Base-by-base conservation (phyloP, 805 yeast species). In the Pachysolen tannophilus region DNA sequence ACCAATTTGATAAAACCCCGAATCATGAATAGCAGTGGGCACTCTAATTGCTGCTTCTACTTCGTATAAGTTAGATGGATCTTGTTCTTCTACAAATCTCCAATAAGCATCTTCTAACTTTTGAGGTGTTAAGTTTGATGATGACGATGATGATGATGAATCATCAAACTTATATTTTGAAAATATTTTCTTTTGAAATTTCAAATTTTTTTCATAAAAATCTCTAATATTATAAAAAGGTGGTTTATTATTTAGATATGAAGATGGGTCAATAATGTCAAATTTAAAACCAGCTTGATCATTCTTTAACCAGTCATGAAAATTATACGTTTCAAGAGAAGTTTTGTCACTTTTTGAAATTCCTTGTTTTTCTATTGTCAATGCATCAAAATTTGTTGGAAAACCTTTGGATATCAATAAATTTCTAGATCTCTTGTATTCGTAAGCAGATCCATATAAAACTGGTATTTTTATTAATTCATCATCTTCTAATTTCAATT, bases 211-310 rank as follows among this genome's bases (percentile, higher is more conserved):
- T 33, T 75, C 81, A 52, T 68, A 67, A 47, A 72, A 78, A 45
- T 78, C 80, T 24, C 69, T 60, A 40, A 80, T 53, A 20, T 69
- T 71, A 55, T 73, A 75, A 6, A 69, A 45, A 0, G 81, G 67
- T 0, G 80, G 67, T 28, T 49, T 55, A 20, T 56, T 52, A n/a
- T n/a, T n/a, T n/a, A n/a, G n/a, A n/a, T n/a, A n/a, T n/a, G n/a
- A n/a, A n/a, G n/a, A n/a, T n/a, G n/a, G n/a, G n/a, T n/a, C n/a
- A n/a, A n/a, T n/a, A n/a, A n/a, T n/a, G n/a, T n/a, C n/a, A n/a
- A n/a, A n/a, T n/a, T n/a, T n/a, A n/a, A n/a, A n/a, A n/a, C n/a
- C n/a, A n/a, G n/a, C n/a, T n/a, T n/a, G n/a, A n/a, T n/a, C n/a
- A n/a, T n/a, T n/a, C n/a, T n/a, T n/a, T n/a, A n/a, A n/a, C n/a